Conservation (phyloP, 2,329 filamentous ascomycete species). For the Penicillium sp. region DNA sequence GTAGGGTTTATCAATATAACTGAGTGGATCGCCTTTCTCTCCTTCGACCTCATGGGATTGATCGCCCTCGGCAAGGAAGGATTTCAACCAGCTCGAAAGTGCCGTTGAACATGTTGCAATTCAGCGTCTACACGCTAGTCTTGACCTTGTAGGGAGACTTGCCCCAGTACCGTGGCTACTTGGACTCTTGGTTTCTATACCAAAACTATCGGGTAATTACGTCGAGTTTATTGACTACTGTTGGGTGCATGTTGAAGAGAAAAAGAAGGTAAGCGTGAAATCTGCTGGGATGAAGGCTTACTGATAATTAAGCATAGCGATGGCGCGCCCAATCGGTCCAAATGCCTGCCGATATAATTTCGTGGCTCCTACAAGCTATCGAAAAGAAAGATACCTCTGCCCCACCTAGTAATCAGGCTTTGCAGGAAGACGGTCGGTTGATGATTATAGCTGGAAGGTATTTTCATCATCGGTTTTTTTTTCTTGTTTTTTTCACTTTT, state of each 20-base stretch:
- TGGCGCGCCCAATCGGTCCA: not conserved
- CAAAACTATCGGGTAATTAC: not conserved
- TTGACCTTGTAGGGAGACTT: conserved; percentile 38
- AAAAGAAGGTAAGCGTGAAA: not conserved
- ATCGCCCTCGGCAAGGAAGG: conserved; percentile 23
- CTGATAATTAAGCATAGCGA: not conserved
- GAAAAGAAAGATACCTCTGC: conserved; percentile 42
- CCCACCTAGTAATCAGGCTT: conserved; percentile 26
- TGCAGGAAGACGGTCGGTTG: conserved; percentile 10
- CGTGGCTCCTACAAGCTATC: conserved; percentile 47
- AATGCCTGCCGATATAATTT: conserved; percentile 42
- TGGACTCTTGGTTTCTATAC: not conserved
- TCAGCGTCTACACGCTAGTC: conserved; percentile 39
- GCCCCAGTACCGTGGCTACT: conserved; percentile 32
- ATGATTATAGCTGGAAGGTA: conserved; percentile 14
- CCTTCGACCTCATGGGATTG: conserved; percentile 25
- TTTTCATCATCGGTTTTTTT: not conserved
- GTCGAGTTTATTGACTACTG: not conserved
- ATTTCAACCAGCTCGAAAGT: conserved; percentile 26
- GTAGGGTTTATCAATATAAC: not conserved
- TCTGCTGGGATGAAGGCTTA: too few relatives aligned
- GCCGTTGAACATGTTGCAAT: conserved; percentile 37
- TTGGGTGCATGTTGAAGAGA: not conserved
- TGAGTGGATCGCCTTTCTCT: conserved; percentile 25
- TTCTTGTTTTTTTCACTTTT: not conserved